These are phyloP conservation scores for Nothophaeocryptopus gaeumannii DNA, from an alignment of 2,329 filamentous ascomycete species.

Conservation along the genomic window DNA sequence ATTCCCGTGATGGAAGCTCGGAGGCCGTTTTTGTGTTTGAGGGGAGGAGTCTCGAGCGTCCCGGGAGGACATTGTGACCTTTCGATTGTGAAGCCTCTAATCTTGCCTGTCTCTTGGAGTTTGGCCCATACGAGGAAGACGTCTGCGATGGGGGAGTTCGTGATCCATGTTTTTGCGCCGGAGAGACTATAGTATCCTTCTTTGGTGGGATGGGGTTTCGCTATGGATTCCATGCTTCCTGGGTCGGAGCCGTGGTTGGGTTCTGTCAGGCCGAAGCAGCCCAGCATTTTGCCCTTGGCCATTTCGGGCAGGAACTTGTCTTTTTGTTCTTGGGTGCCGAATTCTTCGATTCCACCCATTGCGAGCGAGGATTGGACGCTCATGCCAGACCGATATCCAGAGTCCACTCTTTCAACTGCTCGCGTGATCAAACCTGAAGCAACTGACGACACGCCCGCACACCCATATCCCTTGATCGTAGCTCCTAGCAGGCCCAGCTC, in stretches of 20 bases:
- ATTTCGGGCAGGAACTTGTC: conserved; percentile 76
- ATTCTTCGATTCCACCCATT: conserved; percentile 89
- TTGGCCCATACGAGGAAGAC: conserved; percentile 90
- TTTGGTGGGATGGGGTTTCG: conserved; percentile 80
- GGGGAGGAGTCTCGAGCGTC: conserved; percentile 82
- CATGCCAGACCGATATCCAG: conserved; percentile 88
- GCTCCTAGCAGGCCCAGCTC: conserved; percentile 84
- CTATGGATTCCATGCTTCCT: conserved; percentile 83
- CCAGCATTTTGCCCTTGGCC: conserved; percentile 77
- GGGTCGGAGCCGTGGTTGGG: conserved; percentile 92
- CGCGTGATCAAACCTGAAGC: conserved; percentile 86
- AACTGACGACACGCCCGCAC: conserved; percentile 82
- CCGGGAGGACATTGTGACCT: conserved; percentile 79
- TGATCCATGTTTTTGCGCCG: conserved; percentile 92
- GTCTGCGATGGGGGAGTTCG: conserved; percentile 86
- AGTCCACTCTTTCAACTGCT: conserved; percentile 87
- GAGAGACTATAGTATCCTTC: conserved; percentile 76
- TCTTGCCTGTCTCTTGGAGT: conserved; percentile 85
- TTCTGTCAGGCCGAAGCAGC: conserved; percentile 86
- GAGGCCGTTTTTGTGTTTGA: conserved; percentile 94
- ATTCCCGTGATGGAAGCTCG: conserved; percentile 93
- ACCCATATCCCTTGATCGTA: conserved; percentile 82
- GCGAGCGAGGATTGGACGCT: conserved; percentile 89
- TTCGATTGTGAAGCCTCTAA: conserved; percentile 88
- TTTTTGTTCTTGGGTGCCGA: conserved; percentile 82